Evolutionary conservation across 345 rosid species (phyloP), one percentile per base, ranked within the genome.

Genomic region (Hibiscus mutabilis): DNA sequence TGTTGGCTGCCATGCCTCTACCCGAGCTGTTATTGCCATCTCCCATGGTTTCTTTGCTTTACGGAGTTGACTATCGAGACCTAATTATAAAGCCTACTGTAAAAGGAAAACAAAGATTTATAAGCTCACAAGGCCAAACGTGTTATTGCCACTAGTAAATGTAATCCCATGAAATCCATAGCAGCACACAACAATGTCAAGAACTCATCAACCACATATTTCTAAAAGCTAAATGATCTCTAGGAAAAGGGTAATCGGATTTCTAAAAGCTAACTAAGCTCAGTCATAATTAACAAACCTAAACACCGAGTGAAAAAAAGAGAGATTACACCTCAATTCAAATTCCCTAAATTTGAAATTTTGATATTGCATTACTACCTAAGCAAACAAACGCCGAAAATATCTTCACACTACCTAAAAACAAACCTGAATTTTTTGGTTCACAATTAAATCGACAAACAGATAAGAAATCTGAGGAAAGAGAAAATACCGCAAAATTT

Each of bases 11-110:
- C 19, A 72, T 69, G 56, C 82, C 75, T 74, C 87, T 80, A 52
- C 46, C 74, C 19, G 74, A 62, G 66, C 72, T 52, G 60, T 72
- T 75, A 64, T 71, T 71, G 24, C 88, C 89, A 79, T 83, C 91
- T 77, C 89, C 89, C 94, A 86, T 86, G 51, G 63, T 70, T 33
- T 57, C 64, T 14, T 19, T 15, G 42, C 19, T 37, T 37, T 60
- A 60, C 16, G 6, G 16, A 56, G 40, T 58, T 35, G 6, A 57
- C 47, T 67, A 24, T 19, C 12, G 6, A 22, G 6, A 35, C 49
- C 61, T 35, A 70, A 10, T 10, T 13, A 15, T 35, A 27, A 35
- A 46, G 11, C 31, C 25, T 6, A 47, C 46, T n/a, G 11, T 27
- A 62, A 29, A 15, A 33, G 16, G 51, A 27, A 42, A 42, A 42